Conservation (phyloP, 2,329 filamentous ascomycete species). For the Aureobasidium sp. region DNA sequence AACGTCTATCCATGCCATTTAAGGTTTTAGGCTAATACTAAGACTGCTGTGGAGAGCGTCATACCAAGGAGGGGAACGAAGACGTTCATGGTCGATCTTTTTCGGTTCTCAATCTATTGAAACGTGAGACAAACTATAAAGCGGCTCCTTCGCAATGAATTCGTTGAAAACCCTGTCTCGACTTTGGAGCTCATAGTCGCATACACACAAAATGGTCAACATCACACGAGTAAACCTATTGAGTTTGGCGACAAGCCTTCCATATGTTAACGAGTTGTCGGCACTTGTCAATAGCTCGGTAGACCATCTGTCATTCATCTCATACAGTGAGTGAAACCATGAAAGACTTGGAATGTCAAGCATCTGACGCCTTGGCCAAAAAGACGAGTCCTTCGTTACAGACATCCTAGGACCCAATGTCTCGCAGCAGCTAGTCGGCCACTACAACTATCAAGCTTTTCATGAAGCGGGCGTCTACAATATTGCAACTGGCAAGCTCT, state of each 20-base stretch:
- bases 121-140: background rate
- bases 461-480: constrained; percentile 37
- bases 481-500: constrained; percentile 33
- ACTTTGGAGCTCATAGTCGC: too few species aligned
- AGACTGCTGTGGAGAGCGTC: background rate
- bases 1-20: background rate
- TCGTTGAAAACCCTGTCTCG: too few species aligned
- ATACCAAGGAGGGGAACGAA: constrained; percentile 4
- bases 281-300: background rate
- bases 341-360: background rate
- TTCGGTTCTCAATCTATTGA: background rate
- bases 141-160: too few species aligned
- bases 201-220: constrained; percentile 28
- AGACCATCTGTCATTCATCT: constrained; percentile 20
- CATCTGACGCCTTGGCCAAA: constrained; percentile 25
- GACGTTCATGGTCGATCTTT: background rate
- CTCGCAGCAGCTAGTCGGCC: constrained; percentile 24
- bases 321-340: constrained; percentile 22
- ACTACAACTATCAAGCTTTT: constrained; percentile 27
- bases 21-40: background rate
- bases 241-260: constrained; percentile 27
- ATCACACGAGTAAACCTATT: constrained; percentile 30
- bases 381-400: constrained; percentile 26
- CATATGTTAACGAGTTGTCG: constrained; percentile 26
- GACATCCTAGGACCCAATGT: constrained; percentile 29